Evolutionary conservation across 2,329 filamentous ascomycete genomes (phyloP).

Genomic region (Alternaria postmessia): DNA sequence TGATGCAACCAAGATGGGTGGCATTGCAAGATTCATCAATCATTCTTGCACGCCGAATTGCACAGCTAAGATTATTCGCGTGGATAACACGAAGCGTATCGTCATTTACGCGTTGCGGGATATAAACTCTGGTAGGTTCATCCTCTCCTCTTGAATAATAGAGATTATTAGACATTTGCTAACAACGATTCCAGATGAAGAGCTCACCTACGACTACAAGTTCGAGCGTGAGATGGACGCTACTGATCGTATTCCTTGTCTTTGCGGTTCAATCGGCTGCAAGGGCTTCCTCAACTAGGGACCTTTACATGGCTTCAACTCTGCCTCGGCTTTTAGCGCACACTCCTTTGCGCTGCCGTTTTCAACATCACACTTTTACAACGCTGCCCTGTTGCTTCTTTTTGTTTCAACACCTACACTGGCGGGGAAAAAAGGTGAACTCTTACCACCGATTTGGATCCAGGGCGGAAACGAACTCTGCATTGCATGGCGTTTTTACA

Average conservation of each 20-base stretch:
- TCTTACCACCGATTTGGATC: not conserved
- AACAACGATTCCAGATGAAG: constrained; percentile 74
- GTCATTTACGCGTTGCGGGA: constrained; percentile 98
- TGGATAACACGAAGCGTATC: constrained; percentile 96
- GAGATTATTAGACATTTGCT: constrained; percentile 16
- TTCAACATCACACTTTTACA: constrained; percentile 5
- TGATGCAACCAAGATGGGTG: constrained; percentile 97
- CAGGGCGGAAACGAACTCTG: not conserved
- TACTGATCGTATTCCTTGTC: constrained; percentile 93
- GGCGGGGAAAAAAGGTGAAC: not conserved
- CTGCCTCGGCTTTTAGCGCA: not conserved
- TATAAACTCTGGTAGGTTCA: constrained; percentile 87
- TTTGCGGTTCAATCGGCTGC: constrained; percentile 94
- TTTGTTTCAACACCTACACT: constrained; percentile 7
- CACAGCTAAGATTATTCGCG: constrained; percentile 99
- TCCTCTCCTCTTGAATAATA: constrained; percentile 6
- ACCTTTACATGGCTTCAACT: not conserved
- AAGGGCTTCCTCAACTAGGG: constrained; percentile 97
- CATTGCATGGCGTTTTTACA: constrained; percentile 7
- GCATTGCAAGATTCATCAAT: constrained; percentile 98
- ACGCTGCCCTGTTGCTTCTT: not conserved
- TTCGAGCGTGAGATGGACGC: constrained; percentile 97
- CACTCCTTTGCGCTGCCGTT: not conserved
- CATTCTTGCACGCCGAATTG: constrained; percentile 98
- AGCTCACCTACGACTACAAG: constrained; percentile 99